phyloP scores from a whole-genome alignment of 495 filamentous ascomycete genomes.

The Podospora bellae-mahoneyi region DNA sequence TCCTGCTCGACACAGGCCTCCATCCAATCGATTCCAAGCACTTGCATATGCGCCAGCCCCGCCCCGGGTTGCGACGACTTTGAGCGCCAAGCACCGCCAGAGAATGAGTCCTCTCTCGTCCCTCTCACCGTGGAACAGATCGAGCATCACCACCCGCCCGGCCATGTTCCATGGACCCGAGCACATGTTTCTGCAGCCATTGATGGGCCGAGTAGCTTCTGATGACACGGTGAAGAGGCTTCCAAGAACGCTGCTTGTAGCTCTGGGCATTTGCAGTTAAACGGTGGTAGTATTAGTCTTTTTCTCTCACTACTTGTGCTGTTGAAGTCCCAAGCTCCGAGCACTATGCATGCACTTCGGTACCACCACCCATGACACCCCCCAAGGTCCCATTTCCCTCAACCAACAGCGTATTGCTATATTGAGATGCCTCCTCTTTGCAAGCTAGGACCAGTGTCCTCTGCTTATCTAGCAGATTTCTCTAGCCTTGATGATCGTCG shows the following conservation, averaged over 20 bases:
- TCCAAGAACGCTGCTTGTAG: background rate
- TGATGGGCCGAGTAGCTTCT: background rate
- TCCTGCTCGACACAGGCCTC: constrained; percentile 21
- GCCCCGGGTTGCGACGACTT: constrained; percentile 26
- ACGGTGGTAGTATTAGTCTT: background rate
- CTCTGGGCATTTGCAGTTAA: constrained; percentile 4
- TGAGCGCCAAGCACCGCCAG: constrained; percentile 28
- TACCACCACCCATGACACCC: constrained; percentile 17
- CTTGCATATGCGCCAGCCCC: constrained; percentile 31
- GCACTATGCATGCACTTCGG: constrained; percentile 20
- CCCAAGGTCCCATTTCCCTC: constrained; percentile 9
- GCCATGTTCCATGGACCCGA: background rate
- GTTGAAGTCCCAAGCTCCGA: background rate
- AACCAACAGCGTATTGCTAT: constrained; percentile 10
- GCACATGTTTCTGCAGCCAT: background rate
- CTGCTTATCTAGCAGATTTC: constrained; percentile 18
- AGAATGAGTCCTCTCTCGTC: background rate
- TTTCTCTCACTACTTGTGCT: background rate
- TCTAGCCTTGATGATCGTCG: constrained; percentile 12
- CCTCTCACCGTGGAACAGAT: background rate
- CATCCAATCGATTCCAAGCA: constrained; percentile 29
- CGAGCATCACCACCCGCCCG: background rate
- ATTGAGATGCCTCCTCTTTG: constrained; percentile 22
- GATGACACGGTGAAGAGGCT: background rate
- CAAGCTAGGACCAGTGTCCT: constrained; percentile 6